Percentiles rank a stretch among this genome's conserved stretches.
Evolutionary conservation across 768 basidiomycete genomes (phyloP).

Genomic region (Trametes villosa): DNA sequence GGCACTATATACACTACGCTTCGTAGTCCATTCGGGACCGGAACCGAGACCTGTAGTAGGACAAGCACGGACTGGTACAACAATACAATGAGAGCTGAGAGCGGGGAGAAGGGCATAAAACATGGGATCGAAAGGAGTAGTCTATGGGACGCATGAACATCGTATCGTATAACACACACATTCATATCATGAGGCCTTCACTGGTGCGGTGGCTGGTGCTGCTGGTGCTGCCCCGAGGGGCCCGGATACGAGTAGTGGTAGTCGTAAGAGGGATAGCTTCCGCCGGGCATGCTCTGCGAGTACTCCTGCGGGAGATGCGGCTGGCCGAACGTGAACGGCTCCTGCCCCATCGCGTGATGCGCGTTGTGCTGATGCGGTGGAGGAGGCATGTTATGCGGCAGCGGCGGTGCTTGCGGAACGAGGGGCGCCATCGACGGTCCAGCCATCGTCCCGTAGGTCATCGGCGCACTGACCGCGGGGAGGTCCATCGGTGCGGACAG

Average conservation of each 20-base stretch:
- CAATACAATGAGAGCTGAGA: too few species aligned
- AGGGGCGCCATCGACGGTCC: constrained; percentile 25
- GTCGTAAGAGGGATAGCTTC: constrained; percentile 18
- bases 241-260: constrained; percentile 8
- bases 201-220: not conserved
- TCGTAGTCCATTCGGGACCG: too few species aligned
- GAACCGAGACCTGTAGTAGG: too few species aligned
- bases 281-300: constrained; percentile 24
- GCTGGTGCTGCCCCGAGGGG: constrained; percentile 3
- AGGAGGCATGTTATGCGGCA: not conserved
- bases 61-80: too few species aligned
- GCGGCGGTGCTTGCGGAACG: constrained; percentile 19
- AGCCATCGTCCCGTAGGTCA: constrained; percentile 7
- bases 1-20: too few species aligned
- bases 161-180: too few species aligned
- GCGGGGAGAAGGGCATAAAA: too few species aligned
- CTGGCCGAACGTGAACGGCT: constrained; percentile 29
- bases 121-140: too few species aligned
- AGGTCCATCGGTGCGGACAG: constrained; percentile 21
- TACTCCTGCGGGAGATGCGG: constrained; percentile 25
- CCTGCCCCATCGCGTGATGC: constrained; percentile 14
- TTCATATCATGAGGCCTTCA: too few species aligned
- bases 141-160: too few species aligned
- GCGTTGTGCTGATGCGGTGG: not conserved
- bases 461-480: constrained; percentile 10